Conservation (phyloP, 331 rosid species). For the Acacia pycnantha region DNA sequence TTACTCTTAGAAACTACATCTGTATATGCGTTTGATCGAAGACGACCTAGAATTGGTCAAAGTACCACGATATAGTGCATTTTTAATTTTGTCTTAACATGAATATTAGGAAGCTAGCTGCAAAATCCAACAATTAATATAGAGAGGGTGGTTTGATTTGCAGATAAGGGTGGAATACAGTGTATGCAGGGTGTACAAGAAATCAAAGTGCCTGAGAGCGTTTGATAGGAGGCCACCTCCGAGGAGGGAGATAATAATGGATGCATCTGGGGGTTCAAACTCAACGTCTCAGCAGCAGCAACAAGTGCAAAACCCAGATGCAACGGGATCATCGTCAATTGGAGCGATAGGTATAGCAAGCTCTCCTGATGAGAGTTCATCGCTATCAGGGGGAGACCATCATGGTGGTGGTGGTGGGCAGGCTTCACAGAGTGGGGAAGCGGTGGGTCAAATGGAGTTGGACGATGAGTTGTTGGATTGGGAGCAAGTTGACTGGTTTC, state of each 20-base stretch:
- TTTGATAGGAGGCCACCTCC: constrained; percentile 76
- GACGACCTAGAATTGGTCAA: not conserved
- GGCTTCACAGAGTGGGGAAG: constrained; percentile 15
- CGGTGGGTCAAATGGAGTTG: constrained; percentile 26
- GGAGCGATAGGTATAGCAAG: constrained; percentile 22
- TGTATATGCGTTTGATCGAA: not conserved
- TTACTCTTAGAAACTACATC: not conserved
- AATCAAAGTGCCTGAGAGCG: constrained; percentile 68
- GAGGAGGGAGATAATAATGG: constrained; percentile 5
- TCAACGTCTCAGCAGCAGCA: not conserved
- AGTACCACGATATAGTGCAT: too few relatives aligned
- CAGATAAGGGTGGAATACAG: constrained; percentile 80
- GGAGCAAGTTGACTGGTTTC: constrained; percentile 56
- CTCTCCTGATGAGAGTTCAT: constrained; percentile 37
- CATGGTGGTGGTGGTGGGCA: constrained; percentile 20
- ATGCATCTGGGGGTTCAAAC: constrained; percentile 4
- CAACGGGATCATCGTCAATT: not conserved
- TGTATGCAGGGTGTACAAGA: constrained; percentile 81
- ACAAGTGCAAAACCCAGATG: not conserved
- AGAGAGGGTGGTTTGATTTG: not conserved
- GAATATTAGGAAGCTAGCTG: not conserved
- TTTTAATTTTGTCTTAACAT: not conserved
- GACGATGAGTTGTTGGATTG: constrained; percentile 49
- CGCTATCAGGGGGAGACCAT: not conserved
- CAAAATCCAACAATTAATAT: not conserved